phyloP scores from a whole-genome alignment of 108 stramenopile genomes.

The Skeletonema grethae region DNA sequence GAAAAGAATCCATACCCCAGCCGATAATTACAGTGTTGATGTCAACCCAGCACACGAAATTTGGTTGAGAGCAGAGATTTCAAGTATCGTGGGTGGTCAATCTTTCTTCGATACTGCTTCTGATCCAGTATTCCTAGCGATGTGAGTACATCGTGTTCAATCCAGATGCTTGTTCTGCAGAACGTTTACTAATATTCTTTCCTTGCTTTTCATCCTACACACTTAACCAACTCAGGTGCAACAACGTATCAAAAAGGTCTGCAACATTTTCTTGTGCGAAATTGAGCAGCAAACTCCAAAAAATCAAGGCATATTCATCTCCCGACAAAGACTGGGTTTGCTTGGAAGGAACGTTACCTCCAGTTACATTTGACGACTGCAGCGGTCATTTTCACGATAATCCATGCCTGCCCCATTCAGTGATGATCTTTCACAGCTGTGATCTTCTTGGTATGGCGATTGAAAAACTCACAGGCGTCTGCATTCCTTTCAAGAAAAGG shows the following conservation, averaged over 20 bases:
- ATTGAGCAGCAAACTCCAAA: slow-evolving; percentile 5
- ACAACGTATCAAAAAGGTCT: background rate
- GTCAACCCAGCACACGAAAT: slow-evolving; percentile 11
- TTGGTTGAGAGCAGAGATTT: slow-evolving; percentile 10
- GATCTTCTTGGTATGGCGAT: slow-evolving; percentile 34
- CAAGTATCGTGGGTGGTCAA: background rate
- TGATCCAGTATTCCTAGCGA: slow-evolving; percentile 13
- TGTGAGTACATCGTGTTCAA: background rate
- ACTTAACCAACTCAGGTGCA: slow-evolving; percentile 1
- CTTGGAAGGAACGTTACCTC: slow-evolving; percentile 24
- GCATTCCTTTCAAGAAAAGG: slow-evolving; percentile 20
- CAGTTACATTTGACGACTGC: slow-evolving; percentile 18
- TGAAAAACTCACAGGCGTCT: slow-evolving; percentile 20
- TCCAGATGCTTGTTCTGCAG: background rate
- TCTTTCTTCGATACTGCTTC: background rate
- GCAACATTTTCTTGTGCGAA: background rate
- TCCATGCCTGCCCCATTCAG: slow-evolving; percentile 25
- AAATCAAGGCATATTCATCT: slow-evolving; percentile 17
- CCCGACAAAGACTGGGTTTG: slow-evolving; percentile 20
- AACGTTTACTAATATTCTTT: background rate
- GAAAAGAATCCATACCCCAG: slow-evolving; percentile 23
- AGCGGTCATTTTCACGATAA: slow-evolving; percentile 33
- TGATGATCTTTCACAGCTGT: slow-evolving; percentile 31
- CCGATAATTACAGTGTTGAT: slow-evolving; percentile 16
- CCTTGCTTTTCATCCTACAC: background rate